These are phyloP conservation scores for Nymphaea colorata DNA, from an alignment of 164 flowering plant genomes.

Conservation along the genomic window DNA sequence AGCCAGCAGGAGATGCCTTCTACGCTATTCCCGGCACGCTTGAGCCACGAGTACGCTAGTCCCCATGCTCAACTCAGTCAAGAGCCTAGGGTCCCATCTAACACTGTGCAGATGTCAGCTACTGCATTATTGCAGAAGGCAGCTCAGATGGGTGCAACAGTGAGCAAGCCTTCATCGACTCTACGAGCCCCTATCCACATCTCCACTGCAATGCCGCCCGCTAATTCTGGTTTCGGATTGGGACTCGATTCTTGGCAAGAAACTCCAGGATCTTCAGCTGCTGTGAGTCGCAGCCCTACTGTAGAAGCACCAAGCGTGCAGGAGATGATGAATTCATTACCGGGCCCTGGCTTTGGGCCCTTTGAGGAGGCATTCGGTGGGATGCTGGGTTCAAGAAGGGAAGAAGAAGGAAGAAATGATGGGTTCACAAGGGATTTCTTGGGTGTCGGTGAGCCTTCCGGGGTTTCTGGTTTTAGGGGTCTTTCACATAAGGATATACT, in stretches of 20 bases:
- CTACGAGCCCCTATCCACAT: slow-evolving; percentile 34
- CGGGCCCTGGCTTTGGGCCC: slow-evolving; percentile 1
- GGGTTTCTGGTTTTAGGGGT: not conserved
- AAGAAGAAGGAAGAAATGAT: slow-evolving; percentile 22
- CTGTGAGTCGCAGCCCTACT: slow-evolving; percentile 5
- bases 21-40: slow-evolving; percentile 21
- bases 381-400: slow-evolving; percentile 8
- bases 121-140: slow-evolving; percentile 87
- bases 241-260: not conserved
- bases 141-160: slow-evolving; percentile 69
- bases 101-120: slow-evolving; percentile 66
- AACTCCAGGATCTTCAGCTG: not conserved
- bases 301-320: slow-evolving; percentile 23
- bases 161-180: slow-evolving; percentile 32
- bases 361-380: slow-evolving; percentile 9
- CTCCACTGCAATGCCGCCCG: slow-evolving; percentile 14
- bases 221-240: slow-evolving; percentile 8
- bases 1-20: slow-evolving; percentile 17
- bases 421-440: slow-evolving; percentile 60
- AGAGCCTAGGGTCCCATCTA: slow-evolving; percentile 5
- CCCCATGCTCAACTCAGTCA: not conserved
- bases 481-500: not conserved
- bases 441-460: slow-evolving; percentile 38
- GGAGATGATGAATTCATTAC: slow-evolving; percentile 45
- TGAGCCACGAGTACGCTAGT: slow-evolving; percentile 17